Percentiles rank a stretch among this genome's conserved stretches.
phyloP scores from a whole-genome alignment of 495 filamentous ascomycete species.

The Neurospora sp. region DNA sequence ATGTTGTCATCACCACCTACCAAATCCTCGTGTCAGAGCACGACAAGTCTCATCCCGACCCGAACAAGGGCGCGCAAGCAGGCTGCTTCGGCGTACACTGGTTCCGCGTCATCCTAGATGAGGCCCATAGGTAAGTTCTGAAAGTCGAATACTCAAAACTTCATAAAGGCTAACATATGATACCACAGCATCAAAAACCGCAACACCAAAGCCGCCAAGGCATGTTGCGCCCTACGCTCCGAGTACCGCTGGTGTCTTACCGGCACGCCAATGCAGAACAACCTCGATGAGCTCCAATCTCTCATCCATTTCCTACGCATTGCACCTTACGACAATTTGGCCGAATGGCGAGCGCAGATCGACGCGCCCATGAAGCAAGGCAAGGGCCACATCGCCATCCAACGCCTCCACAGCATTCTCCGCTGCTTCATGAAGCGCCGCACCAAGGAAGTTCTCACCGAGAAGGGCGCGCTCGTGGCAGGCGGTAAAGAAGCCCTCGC shows the following conservation, averaged over 20 bases:
- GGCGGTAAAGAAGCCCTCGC: constrained; percentile 48
- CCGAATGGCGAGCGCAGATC: constrained; percentile 81
- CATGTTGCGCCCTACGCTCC: constrained; percentile 66
- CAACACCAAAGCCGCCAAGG: constrained; percentile 87
- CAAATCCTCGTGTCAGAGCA: constrained; percentile 88
- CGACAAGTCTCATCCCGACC: constrained; percentile 44
- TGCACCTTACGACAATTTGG: constrained; percentile 73
- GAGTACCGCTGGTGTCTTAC: constrained; percentile 93
- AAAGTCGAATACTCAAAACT: neutral
- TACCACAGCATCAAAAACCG: constrained; percentile 92
- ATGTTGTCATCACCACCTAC: constrained; percentile 96
- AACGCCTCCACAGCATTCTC: constrained; percentile 71
- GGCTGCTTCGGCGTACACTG: constrained; percentile 88
- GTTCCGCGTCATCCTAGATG: constrained; percentile 92
- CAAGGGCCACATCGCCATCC: constrained; percentile 79
- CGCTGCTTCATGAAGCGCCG: constrained; percentile 93
- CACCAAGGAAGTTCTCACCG: constrained; percentile 87
- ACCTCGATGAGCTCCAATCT: constrained; percentile 92
- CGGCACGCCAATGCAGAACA: constrained; percentile 95
- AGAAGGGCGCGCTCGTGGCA: constrained; percentile 64
- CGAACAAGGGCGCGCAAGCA: constrained; percentile 48
- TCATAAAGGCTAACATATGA: neutral
- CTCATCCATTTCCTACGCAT: constrained; percentile 90
- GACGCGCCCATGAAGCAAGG: constrained; percentile 76
- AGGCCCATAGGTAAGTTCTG: constrained; percentile 40